Conservation (phyloP, 2,329 filamentous ascomycete genomes). For the Ramularia endophylla region DNA sequence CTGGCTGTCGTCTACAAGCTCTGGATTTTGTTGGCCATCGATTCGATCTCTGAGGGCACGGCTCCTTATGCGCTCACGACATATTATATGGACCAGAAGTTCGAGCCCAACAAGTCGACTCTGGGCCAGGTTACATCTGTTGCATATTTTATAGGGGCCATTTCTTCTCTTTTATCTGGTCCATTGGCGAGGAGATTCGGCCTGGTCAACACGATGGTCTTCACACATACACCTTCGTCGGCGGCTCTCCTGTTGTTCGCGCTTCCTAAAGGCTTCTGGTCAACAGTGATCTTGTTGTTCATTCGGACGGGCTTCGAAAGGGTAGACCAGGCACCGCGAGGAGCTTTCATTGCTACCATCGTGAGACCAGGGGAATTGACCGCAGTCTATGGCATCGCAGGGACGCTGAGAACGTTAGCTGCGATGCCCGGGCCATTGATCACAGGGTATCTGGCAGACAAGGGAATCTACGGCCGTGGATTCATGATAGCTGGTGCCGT, state of each 20-base stretch:
- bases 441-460: constrained; percentile 49
- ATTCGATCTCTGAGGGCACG: constrained; percentile 60
- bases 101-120: constrained; percentile 43
- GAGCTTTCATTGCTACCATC: constrained; percentile 59
- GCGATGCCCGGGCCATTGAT: constrained; percentile 47
- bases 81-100: constrained; percentile 50
- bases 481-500: constrained; percentile 50
- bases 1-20: constrained; percentile 51
- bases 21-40: constrained; percentile 59
- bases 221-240: constrained; percentile 48
- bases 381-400: constrained; percentile 60
- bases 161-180: constrained; percentile 44
- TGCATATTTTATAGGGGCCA: constrained; percentile 34
- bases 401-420: constrained; percentile 52
- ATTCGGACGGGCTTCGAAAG: constrained; percentile 57
- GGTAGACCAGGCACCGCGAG: constrained; percentile 60
- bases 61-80: constrained; percentile 46
- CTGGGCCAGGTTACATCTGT: constrained; percentile 49
- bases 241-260: constrained; percentile 54
- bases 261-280: constrained; percentile 42
- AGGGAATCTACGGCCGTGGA: constrained; percentile 50
- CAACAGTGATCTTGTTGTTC: constrained; percentile 50
- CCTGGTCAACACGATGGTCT: constrained; percentile 59
- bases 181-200: constrained; percentile 59
- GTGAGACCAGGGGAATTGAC: constrained; percentile 58